Conservation (phyloP, 345 rosid species). For the Ceriops zippeliana region DNA sequence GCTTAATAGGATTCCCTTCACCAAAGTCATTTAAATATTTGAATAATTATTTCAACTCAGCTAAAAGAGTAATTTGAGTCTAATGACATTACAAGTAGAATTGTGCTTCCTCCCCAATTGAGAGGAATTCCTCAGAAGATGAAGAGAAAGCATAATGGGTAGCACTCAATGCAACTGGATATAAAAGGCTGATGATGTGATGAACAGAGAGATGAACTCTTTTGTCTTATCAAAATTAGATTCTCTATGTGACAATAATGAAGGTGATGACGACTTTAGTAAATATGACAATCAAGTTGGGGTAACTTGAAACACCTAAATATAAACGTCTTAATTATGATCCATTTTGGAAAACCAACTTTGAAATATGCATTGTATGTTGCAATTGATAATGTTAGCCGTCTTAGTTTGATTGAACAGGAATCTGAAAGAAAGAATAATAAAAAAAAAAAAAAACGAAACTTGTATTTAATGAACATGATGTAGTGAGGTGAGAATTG, state of each 20-base stretch:
- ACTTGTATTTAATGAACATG: no score
- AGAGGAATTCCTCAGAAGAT: constrained; percentile 28
- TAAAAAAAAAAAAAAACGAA: no score
- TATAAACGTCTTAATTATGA: constrained; percentile 53
- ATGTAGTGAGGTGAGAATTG: no score
- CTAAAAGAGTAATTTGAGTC: constrained; percentile 76
- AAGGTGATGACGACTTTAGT: constrained; percentile 18
- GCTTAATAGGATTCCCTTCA: constrained; percentile 73
- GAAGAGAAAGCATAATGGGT: constrained; percentile 37
- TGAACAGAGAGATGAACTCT: constrained; percentile 2
- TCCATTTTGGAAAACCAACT: constrained; percentile 54
- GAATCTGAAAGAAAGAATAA: no score
- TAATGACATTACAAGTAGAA: constrained; percentile 30
- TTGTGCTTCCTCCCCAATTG: constrained; percentile 18
- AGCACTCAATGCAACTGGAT: constrained; percentile 1
- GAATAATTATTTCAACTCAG: constrained; percentile 82
- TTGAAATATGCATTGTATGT: constrained; percentile 38
- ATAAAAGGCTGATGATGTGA: constrained; percentile 13
- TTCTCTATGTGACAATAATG: constrained; percentile 21
- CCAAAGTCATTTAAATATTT: constrained; percentile 57
- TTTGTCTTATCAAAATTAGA: background rate
- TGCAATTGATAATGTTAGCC: constrained; percentile 37
- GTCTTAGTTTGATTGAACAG: constrained; percentile 31
- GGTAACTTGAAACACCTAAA: constrained; percentile 8
- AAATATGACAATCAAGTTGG: background rate